Base-by-base conservation (phyloP, 2,329 filamentous ascomycete species). In the Elsinoe australis region DNA sequence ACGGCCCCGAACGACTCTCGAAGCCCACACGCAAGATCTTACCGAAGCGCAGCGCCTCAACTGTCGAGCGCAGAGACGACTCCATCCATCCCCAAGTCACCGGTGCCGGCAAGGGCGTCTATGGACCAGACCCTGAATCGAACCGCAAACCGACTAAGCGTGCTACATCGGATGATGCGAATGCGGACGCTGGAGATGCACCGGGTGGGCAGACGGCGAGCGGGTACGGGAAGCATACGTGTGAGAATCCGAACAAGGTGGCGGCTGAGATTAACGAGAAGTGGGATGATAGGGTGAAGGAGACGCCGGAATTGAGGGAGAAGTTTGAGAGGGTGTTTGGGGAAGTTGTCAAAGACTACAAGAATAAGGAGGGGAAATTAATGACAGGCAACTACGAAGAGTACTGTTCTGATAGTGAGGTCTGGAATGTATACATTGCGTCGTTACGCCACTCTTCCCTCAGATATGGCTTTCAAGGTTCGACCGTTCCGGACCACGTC, bases 251-350 rank as follows among this genome's bases (percentile, higher is more conserved):
- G 5, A 28, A 41, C n/a, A 24, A 28, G 4, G 36, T 22, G 8
- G 22, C 22, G 21, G 14, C 10, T 5, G 28, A 41, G 19, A 24
- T 41, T 4, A 41, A 14, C 18, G 21, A 41, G 36, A n/a, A 21
- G 8, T 41, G 36, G 36, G 36, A 41, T 21, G 21, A 21, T 14
- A 26, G 36, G 19, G 36, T 41, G 21, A 21, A 21, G 10, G 21
- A 41, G 36, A 41, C 36, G 36, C 19, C 19, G 36, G 36, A 41
- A 24, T 22, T 41, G 2, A 26, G 36, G 36, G 22, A 5, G 36
- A 41, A 41, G 22, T 26, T 41, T 17, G 22, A 28, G 2, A 41
- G 18, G 36, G 36, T 28, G 21, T 41, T 41, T 28, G 21, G 21
- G 22, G 36, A 6, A 18, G 9, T 35, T 18, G 15, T 35, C 4